Percentiles rank a stretch among this genome's conserved stretches.
These are phyloP conservation scores for Sclerotinia trifoliorum DNA, from an alignment of 2,329 filamentous ascomycete species.

Conservation along the genomic window DNA sequence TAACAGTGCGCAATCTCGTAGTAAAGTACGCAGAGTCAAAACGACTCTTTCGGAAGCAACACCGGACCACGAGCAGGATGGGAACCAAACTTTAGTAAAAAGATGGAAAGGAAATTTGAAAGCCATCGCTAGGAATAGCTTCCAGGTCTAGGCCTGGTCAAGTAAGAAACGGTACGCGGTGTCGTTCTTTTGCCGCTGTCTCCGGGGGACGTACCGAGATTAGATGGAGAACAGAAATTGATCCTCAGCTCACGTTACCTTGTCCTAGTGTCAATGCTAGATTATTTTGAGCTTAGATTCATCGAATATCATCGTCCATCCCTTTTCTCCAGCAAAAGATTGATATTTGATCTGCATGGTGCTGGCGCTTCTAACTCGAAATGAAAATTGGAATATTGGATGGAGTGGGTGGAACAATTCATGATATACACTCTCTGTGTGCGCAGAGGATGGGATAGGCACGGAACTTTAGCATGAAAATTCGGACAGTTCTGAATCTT, in stretches of 20 bases:
- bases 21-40: conserved; percentile 4
- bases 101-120: conserved; percentile 8
- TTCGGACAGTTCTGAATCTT: no score
- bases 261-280: neutral
- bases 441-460: neutral
- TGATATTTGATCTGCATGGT: conserved; percentile 14
- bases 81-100: conserved; percentile 5
- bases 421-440: neutral
- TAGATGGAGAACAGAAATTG: conserved; percentile 10
- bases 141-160: conserved; percentile 7
- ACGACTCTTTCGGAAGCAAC: conserved; percentile 1
- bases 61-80: neutral
- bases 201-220: conserved; percentile 10
- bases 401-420: neutral
- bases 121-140: neutral
- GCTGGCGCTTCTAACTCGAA: neutral
- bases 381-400: neutral
- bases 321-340: neutral
- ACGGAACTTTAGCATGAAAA: neutral
- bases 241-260: neutral
- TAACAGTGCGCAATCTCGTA: conserved; percentile 12
- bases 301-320: conserved; percentile 7
- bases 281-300: neutral
- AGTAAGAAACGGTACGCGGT: neutral
- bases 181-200: conserved; percentile 6